Evolutionary conservation across 345 rosid species (phyloP), one percentile per base, ranked within the genome.

Genomic region (Clausena lansium): DNA sequence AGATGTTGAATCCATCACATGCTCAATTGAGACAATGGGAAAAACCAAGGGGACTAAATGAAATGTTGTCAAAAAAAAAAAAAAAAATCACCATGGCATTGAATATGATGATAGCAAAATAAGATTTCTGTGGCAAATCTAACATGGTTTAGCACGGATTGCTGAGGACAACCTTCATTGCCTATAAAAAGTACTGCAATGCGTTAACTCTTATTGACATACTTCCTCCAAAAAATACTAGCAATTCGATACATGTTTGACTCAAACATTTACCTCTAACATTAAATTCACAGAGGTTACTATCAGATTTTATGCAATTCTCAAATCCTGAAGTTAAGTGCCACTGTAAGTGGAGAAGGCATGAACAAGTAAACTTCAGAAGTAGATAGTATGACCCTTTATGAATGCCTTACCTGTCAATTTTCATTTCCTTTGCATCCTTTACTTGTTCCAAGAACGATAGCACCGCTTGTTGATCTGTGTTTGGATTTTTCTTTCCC

Each of bases 401-500:
- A 76, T 36, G 36, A n/a, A 66, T 73, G 25, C 27, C 47, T 33
- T 84, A 86, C 96, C 91, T 91, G 83, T 91, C 93, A 33, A 91
- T 87, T 82, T 90, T 86, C 92, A 87, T 90, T 85, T 88, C 93
- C 80, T 75, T 87, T 50, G 93, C 93, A 17, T 69, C 69, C 82
- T 67, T 90, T 72, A 91, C 92, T 85, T 86, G 85, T 69, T 84
- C 78, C 88, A 91, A 75, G 78, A 91, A 91, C 15, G 76, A 78
- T 66, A 60, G 71, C 67, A 87, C 92, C 58, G 91, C 85, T 8
- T 76, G 74, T 60, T 30, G 71, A 67, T 88, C 92, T 19, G 89
- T 90, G 39, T 90, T 91, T 25, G 96, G 96, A 80, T 91, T 91
- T 85, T 85, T 91, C 86, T 90, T 91, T 59, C 96, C 96, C 96